phyloP scores from a whole-genome alignment of 306 rosid genomes.

The Betula pendula region DNA sequence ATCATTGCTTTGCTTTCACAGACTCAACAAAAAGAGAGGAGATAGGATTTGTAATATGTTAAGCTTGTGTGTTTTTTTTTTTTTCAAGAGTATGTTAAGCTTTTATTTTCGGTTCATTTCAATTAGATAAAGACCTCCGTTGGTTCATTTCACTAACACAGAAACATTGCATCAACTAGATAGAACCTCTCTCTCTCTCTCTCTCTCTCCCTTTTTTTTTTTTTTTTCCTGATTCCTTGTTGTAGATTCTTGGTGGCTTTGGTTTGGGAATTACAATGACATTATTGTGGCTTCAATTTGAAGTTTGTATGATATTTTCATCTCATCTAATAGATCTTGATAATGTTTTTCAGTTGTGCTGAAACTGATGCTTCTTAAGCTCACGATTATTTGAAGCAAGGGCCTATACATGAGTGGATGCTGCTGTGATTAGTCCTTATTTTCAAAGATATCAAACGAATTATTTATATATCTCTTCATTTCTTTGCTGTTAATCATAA shows the following conservation, averaged over 20 bases:
- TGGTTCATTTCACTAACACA: too few relatives aligned
- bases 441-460: not conserved
- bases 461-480: not conserved
- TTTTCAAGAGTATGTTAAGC: too few relatives aligned
- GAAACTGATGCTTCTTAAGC: not conserved
- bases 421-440: not conserved
- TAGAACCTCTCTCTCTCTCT: too few relatives aligned
- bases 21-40: too few relatives aligned
- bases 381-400: not conserved
- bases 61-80: too few relatives aligned
- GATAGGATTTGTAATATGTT: too few relatives aligned
- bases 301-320: not conserved
- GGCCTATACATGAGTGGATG: not conserved
- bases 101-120: too few relatives aligned
- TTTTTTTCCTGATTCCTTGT: not conserved
- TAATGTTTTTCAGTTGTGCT: not conserved
- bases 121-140: too few relatives aligned
- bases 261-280: not conserved
- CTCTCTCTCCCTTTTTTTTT: too few relatives aligned
- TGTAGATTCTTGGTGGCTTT: not conserved
- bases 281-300: not conserved
- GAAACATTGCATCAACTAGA: too few relatives aligned
- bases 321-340: not conserved
- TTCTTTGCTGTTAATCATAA: not conserved
- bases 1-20: constrained; percentile 7